Evolutionary conservation across 306 rosid genomes (phyloP).

Genomic region (Trifolium subterraneum): DNA sequence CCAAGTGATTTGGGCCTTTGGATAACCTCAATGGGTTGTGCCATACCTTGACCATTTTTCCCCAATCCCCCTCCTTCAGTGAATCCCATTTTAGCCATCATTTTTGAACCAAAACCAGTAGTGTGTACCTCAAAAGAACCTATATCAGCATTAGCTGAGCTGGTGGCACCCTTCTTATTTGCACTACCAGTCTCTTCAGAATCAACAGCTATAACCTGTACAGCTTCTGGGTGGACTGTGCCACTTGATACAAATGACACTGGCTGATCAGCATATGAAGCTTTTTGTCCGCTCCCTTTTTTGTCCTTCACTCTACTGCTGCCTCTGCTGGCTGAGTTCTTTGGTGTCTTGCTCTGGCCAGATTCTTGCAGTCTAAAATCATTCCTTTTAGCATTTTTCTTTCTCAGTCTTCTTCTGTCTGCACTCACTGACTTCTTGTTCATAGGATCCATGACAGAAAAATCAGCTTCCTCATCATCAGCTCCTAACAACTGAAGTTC

Average conservation of each 20-base stretch:
- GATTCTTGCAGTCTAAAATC: constrained; percentile 47
- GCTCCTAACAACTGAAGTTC: constrained; percentile 70
- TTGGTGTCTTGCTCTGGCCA: constrained; percentile 47
- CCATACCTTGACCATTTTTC: constrained; percentile 81
- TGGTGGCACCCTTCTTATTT: constrained; percentile 39
- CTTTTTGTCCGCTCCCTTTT: constrained; percentile 52
- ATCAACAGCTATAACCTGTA: constrained; percentile 42
- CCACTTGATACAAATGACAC: constrained; percentile 87
- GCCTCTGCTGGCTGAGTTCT: constrained; percentile 48
- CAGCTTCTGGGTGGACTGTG: constrained; percentile 55
- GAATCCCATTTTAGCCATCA: constrained; percentile 98
- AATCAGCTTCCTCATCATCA: constrained; percentile 67
- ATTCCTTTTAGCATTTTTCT: constrained; percentile 52
- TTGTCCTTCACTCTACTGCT: constrained; percentile 58
- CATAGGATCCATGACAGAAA: constrained; percentile 54
- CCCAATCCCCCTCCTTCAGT: constrained; percentile 86
- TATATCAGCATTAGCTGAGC: constrained; percentile 51
- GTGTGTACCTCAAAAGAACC: constrained; percentile 87
- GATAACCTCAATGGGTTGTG: constrained; percentile 78
- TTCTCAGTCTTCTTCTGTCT: constrained; percentile 50
- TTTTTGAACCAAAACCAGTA: constrained; percentile 92
- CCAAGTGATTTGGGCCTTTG: constrained; percentile 94
- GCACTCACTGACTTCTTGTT: constrained; percentile 51
- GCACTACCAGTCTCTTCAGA: constrained; percentile 48
- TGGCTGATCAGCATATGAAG: constrained; percentile 69